phyloP scores from a whole-genome alignment of 768 basidiomycete species.

The Pholiota microspora region DNA sequence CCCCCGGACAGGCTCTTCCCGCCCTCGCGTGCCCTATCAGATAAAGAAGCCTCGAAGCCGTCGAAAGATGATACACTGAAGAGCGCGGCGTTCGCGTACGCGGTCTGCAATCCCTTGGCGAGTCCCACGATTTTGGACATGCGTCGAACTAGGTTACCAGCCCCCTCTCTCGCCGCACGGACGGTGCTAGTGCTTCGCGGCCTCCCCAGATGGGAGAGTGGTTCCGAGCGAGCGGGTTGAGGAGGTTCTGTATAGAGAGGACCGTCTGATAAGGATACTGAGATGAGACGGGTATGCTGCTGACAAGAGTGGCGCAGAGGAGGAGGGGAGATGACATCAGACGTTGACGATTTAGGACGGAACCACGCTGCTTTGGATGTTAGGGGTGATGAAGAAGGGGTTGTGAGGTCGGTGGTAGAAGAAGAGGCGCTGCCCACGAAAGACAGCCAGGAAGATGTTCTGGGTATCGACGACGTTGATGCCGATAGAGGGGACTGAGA shows the following conservation, averaged over 20 bases:
- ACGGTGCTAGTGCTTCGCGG: constrained; percentile 22
- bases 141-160: constrained; percentile 22
- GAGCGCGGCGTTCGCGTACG: constrained; percentile 54
- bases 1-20: constrained; percentile 7
- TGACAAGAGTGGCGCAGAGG: constrained; percentile 31
- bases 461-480: constrained; percentile 22
- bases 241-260: constrained; percentile 24
- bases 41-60: constrained; percentile 18
- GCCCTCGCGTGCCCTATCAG: not conserved
- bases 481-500: constrained; percentile 25
- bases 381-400: constrained; percentile 32
- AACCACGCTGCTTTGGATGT: constrained; percentile 27
- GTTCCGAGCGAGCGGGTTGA: constrained; percentile 11
- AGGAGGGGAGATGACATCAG: constrained; percentile 11
- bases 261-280: constrained; percentile 34
- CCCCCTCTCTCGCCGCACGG: constrained; percentile 19
- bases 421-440: constrained; percentile 24
- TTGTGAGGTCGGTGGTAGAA: constrained; percentile 33
- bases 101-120: constrained; percentile 55
- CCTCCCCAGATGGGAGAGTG: constrained; percentile 18
- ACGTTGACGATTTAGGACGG: constrained; percentile 21
- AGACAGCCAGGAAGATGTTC: constrained; percentile 30
- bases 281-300: constrained; percentile 32
- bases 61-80: constrained; percentile 37
- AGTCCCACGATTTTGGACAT: constrained; percentile 43